Evolutionary conservation across 768 basidiomycete genomes (phyloP), one percentile per base, ranked within the genome.

Genomic region (Scleroderma citrinum): DNA sequence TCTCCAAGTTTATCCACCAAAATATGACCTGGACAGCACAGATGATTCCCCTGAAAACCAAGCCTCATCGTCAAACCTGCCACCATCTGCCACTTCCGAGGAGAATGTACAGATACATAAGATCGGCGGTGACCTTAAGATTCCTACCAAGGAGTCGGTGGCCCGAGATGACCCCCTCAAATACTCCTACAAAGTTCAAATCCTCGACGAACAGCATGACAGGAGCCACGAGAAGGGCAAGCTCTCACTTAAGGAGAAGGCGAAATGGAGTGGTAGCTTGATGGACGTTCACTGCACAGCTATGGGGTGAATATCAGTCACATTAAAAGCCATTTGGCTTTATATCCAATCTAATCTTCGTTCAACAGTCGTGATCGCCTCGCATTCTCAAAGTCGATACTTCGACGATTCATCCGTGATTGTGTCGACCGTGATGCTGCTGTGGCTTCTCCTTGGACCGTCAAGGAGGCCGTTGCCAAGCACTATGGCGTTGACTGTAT

Each of bases 331-430:
- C 31, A 10, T 19, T 24, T 19, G 43, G 11, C 16, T 30, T 30
- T 24, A 35, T 43, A 31, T 32, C 31, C 49, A 51, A 29, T 40
- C 51, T 32, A 13, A 36, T 34, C 29, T 44, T 24, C 39, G 49
- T 47, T 17, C 47, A 17, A 32, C 51, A 97, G 94, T 60, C 93
- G 96, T 52, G 96, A 99, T 66, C 88, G 94, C 46, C 76, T 95
- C 17, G 83, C 92, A 17, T 98, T 98, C 69, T 95, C 92, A 24
- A 97, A 98, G 68, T 93, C 93, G 16, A 95, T 98, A 58, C 80
- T 99, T 24, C 90, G 93, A 55, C 86, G 93, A 14, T 97, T 95
- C 69, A 89, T 99, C 50, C 85, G 91, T 53, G 96, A 98, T 62
- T 95, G 92, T 59, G 87, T 99, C 2, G 87, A 91, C 59, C 83